A percentile compares a stretch with the other conserved stretches of the same genome.
Evolutionary conservation across 108 stramenopile species (phyloP).

Genomic region (Cafeteria roenbergensis): DNA sequence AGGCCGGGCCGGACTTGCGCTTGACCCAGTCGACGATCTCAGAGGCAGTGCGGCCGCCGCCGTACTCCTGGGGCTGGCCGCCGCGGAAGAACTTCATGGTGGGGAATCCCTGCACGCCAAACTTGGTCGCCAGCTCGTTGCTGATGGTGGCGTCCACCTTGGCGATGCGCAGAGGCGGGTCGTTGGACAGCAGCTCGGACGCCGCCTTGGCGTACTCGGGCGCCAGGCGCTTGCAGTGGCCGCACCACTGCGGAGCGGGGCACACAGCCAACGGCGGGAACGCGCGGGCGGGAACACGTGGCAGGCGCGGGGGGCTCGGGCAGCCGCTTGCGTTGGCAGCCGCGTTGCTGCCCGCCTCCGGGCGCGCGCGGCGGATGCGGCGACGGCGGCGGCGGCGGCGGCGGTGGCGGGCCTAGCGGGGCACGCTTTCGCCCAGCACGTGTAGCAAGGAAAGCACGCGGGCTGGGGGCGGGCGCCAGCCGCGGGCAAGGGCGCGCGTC

Average conservation of each 20-base stretch:
- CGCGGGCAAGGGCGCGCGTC: too few species aligned
- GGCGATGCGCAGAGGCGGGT: constrained; percentile 27
- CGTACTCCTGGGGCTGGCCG: constrained; percentile 40
- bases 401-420: too few species aligned
- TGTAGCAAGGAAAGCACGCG: too few species aligned
- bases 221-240: constrained; percentile 50
- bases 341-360: neutral
- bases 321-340: too few species aligned
- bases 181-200: constrained; percentile 16
- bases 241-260: constrained; percentile 44
- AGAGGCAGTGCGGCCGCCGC: constrained; percentile 36
- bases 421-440: too few species aligned
- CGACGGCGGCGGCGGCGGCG: too few species aligned
- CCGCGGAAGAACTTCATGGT: constrained; percentile 47
- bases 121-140: constrained; percentile 32
- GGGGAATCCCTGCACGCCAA: constrained; percentile 42
- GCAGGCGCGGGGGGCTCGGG: too few species aligned
- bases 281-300: too few species aligned
- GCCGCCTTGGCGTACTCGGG: constrained; percentile 52
- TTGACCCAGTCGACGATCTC: constrained; percentile 40
- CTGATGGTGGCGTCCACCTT: constrained; percentile 46
- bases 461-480: too few species aligned
- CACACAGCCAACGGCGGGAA: too few species aligned
- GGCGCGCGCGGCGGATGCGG: too few species aligned
- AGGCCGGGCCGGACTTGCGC: constrained; percentile 47